Base-by-base conservation (phyloP, 2,329 filamentous ascomycete genomes). In the Biscogniauxia marginata region DNA sequence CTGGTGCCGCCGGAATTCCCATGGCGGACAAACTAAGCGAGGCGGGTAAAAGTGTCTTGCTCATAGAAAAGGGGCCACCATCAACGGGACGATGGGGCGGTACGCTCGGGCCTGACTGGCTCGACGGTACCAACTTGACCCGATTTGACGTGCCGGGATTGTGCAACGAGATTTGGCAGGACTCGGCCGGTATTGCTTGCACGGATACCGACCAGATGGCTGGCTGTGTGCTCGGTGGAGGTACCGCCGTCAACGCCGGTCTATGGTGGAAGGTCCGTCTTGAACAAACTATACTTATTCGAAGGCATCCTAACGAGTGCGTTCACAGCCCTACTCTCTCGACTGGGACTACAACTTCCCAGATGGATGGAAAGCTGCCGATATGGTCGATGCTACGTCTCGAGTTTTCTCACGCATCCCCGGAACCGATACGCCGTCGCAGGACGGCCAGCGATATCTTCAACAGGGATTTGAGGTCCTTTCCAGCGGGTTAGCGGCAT, bases 271-370 rank as follows among this genome's bases (percentile, higher is more conserved):
- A 83, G 69, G 79, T 77, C 57, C 65, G 70, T 49, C 49, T 6
- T 39, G 9, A 4, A 39, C 30, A 6, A n/a, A 39, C 2, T 5
- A 13, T 49, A 49, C n/a, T n/a, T 55, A 65, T 44, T 60, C 53
- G 48, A 53, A 39, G 51, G 9, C 8, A 50, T 25, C 16, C 61
- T 65, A 45, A 67, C 52, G 22, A 46, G 11, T 2, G 6, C 2
- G 43, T 39, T 18, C n/a, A 54, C 52, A 80, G 74, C 82, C 88
- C 0, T 82, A 86, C 58, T 77, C 81, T 4, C 69, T 75, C 7
- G 89, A 91, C 68, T 91, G 88, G 77, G 85, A 91, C 68, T 79
- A 82, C 68, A 88, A 88, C 70, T 92, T 89, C 75, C 89, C 89
- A 0, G 61, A 74, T 1, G 88, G 88, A 24, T 92, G 89, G 89